Evolutionary conservation across 2,329 filamentous ascomycete species (phyloP), one percentile per base, ranked within the genome.

Genomic region (Cordyceps cateniannulata): DNA sequence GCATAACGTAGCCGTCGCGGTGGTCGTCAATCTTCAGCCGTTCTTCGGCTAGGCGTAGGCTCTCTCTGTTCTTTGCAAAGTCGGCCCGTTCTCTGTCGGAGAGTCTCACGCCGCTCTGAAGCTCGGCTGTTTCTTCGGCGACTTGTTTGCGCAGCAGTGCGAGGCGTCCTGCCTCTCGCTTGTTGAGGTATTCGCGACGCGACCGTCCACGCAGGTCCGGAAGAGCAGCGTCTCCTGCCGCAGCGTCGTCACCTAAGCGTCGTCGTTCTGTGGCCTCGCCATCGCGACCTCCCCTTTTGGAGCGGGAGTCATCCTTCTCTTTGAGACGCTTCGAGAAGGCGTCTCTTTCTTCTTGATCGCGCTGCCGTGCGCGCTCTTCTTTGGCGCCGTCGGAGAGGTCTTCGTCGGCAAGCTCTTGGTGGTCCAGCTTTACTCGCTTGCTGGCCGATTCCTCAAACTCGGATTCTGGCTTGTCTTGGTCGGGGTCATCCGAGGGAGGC

Each of bases 151-250:
- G 85, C 54, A 99, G 76, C n/a, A 99, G 76, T 0, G 90, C 90
- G 18, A 99, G 76, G 63, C 91, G 85, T 73, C 98, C 91, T 0
- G 88, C 80, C 71, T 97, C 93, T 64, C 95, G 84, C 78, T 99
- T 98, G 74, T 92, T 91, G 32, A 99, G 80, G 70, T 99, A 99
- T 66, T 95, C 88, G 70, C 97, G 93, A 63, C 95, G 85, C 3
- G 93, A 96, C 35, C 91, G 85, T 69, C 95, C 81, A 47, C 95
- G 84, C 20, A 97, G 75, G 63, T 96, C 92, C 3, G 87, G 86
- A 71, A 96, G 81, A n/a, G 89, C 89, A 9, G 86, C 86, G 63
- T 81, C 81, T 61, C 88, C 81, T 7, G 88, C 84, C 42, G 83
- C 81, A 4, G 86, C 81, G 70, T 92, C 86, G 9, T 75, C 72